Evolutionary conservation across 306 rosid species (phyloP), one percentile per base, ranked within the genome.

Genomic region (Cucurbita moschata): DNA sequence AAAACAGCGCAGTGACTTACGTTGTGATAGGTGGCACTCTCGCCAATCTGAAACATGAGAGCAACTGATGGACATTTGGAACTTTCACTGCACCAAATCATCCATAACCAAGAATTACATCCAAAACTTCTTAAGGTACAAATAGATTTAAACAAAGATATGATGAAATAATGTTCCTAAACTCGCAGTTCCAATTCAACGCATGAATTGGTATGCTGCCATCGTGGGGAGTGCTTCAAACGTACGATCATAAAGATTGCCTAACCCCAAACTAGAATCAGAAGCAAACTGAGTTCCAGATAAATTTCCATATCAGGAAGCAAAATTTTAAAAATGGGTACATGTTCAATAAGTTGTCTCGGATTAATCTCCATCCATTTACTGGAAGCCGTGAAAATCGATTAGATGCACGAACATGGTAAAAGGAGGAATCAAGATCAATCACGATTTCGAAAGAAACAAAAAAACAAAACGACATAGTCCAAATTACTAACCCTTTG

Each of bases 11-110:
- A 53, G 56, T 66, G 67, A 77, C 96, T 87, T 79, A 93, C 98
- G 23, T 72, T 73, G 78, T 89, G 96, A 86, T 93, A 93, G 53
- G 96, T 71, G 42, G 97, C 96, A 60, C 68, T 77, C 51, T 86
- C 89, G 19, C 98, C 98, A 58, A 88, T 86, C 86, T 81, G 98
- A 81, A 90, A 93, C 96, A 93, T 90, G 82, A 93, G 90, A 73
- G 98, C 90, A 79, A 90, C 87, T 72, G 98, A 93, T 6, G 98
- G 98, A 53, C 98, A 93, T 72, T 87, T 87, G 10, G 77, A 77
- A 87, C 76, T 82, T 14, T 85, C 83, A 13, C 98, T 93, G 89
- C 85, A 78, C 75, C 59, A 72, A 69, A 72, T 19, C 61, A 83
- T 8, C 37, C 53, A 14, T 12, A 42, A 11, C 72, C 54, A 47